These are phyloP conservation scores for Didymellaceae sp. DNA, from an alignment of 2,329 filamentous ascomycete genomes.

Conservation along the genomic window DNA sequence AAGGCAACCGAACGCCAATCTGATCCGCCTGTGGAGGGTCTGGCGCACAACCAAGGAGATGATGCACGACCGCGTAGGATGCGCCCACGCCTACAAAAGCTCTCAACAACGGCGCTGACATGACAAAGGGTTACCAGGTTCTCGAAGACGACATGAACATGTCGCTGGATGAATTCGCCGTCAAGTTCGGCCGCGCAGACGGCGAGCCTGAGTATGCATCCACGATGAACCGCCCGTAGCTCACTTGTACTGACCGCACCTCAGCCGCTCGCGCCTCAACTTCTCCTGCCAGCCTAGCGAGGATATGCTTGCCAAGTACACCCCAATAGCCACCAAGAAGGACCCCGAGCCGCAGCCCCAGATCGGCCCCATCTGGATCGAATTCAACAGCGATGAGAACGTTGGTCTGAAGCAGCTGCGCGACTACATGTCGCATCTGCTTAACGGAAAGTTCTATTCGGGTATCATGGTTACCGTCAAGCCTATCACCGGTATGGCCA, in stretches of 20 bases:
- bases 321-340: constrained; percentile 69
- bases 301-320: constrained; percentile 84
- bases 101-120: constrained; percentile 26
- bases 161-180: constrained; percentile 79
- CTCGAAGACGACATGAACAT: constrained; percentile 88
- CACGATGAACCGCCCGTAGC: constrained; percentile 2
- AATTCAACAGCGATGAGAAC: constrained; percentile 81
- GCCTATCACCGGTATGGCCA: constrained; percentile 80
- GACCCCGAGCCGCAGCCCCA: constrained; percentile 75
- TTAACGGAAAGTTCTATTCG: constrained; percentile 80
- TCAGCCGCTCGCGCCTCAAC: constrained; percentile 80
- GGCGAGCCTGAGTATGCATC: constrained; percentile 75
- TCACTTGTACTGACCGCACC: constrained; percentile 14
- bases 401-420: constrained; percentile 94
- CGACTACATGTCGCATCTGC: constrained; percentile 82
- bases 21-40: constrained; percentile 83
- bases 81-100: constrained; percentile 24
- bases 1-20: constrained; percentile 25
- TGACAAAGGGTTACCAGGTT: constrained; percentile 83
- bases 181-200: constrained; percentile 72
- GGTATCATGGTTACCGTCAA: constrained; percentile 89
- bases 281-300: constrained; percentile 87
- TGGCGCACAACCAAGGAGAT: constrained; percentile 95
- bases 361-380: constrained; percentile 89
- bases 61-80: constrained; percentile 83